Conservation (phyloP, 768 basidiomycete species). For the Lactifluus hygrophoroides region DNA sequence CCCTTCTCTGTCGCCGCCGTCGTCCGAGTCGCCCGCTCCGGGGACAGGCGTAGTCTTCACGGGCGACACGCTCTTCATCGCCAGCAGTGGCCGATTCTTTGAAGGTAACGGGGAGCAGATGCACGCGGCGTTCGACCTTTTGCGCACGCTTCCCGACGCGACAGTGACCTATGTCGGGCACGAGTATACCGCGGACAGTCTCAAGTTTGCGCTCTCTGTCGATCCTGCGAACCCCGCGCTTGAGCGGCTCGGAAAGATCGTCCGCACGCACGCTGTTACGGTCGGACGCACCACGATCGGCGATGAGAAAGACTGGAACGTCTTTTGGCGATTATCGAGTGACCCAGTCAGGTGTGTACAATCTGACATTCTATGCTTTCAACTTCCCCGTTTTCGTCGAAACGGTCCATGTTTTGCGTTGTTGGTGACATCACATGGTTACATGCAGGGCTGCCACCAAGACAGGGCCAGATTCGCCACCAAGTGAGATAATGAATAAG, state of each 20-base stretch:
- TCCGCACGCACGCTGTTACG: constrained; percentile 51
- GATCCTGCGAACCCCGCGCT: constrained; percentile 59
- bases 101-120: constrained; percentile 78
- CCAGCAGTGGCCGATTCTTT: constrained; percentile 91
- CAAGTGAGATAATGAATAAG: constrained; percentile 59
- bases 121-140: constrained; percentile 62
- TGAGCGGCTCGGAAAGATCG: constrained; percentile 47
- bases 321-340: constrained; percentile 77
- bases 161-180: constrained; percentile 86
- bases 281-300: constrained; percentile 83
- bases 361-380: neutral
- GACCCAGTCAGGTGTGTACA: constrained; percentile 51
- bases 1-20: constrained; percentile 27
- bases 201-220: constrained; percentile 60
- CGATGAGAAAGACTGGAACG: constrained; percentile 93
- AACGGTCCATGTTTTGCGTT: neutral
- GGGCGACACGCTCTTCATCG: constrained; percentile 87
- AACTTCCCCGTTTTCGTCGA: neutral
- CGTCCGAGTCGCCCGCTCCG: constrained; percentile 21
- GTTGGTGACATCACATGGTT: neutral
- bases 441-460: constrained; percentile 41
- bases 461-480: constrained; percentile 33
- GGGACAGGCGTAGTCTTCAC: constrained; percentile 76
- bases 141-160: constrained; percentile 65
- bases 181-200: constrained; percentile 76